Evolutionary conservation across 1,284 basidiomycete species (phyloP), one percentile per base, ranked within the genome.

Genomic region (Salmacisia buchloeana): DNA sequence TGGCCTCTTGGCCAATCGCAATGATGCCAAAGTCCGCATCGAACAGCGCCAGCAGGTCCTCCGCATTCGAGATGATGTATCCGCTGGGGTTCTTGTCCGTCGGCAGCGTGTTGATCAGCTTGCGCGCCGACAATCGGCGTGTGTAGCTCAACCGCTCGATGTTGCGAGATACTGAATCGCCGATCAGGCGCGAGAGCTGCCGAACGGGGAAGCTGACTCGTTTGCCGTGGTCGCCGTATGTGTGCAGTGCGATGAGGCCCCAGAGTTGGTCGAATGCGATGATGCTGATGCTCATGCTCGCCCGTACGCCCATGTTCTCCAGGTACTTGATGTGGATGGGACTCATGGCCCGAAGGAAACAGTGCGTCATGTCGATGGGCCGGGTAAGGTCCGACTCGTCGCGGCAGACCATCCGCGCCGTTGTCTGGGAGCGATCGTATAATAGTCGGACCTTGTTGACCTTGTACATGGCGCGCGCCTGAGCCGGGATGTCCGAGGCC

Each of bases 341-440:
- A 73, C 89, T 90, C 90, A 93, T 93, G 1, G 91, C 90, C 18
- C 91, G 86, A 13, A 93, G 82, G 75, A 89, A 90, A 66, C 87
- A 89, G 78, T 92, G 89, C 0, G 91, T 92, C 90, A 93, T 92
- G 77, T 93, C 87, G 67, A 93, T 82, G 1, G 91, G 90, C 2
- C 81, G 81, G 41, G 88, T 84, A 6, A 93, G 82, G 78, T 93
- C 91, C 29, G 84, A 83, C 70, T 83, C 83, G 61, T 82, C 84
- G 57, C 86, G 83, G 52, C 88, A 87, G 13, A 93, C 87, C 59
- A 94, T 83, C 4, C 91, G 84, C 3, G 91, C 89, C 0, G 90
- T 91, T 1, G 85, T 83, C 75, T 89, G 89, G 36, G 85, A 85
- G 18, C 90, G 85, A 74, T 93, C 87, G 77, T 93, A 94, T 29